Evolutionary conservation across 148 eudicot genomes (phyloP), one percentile per base, ranked within the genome.

Genomic region (Chenopodium berlandieri): DNA sequence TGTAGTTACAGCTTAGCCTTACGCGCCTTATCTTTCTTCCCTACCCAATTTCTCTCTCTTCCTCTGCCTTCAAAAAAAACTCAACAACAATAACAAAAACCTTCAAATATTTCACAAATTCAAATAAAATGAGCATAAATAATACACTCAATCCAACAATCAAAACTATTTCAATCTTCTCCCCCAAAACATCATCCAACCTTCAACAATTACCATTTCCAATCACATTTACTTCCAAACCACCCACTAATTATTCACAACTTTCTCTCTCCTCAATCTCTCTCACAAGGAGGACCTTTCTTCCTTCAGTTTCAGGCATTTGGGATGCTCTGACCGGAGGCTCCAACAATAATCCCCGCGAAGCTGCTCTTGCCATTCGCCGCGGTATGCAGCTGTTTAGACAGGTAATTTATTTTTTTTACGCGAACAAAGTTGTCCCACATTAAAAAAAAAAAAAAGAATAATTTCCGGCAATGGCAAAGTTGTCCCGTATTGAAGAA

Each of bases 261-360:
- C 50, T 62, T 72, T 65, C 77, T 6, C 69, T 69, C 65, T 74
- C 77, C 69, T 83, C 93, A 1, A 86, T 54, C 27, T 65, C 77
- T 6, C 68, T 69, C 60, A 82, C 93, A 1, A 85, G 92, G 73
- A 86, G 95, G 84, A 56, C 82, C 11, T 71, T 91, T 78, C 65
- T 88, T 17, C 88, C 94, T 77, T 83, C 92, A n/a, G 96, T 91
- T 79, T 88, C 97, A 14, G 93, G 98, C 37, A 75, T 93, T 25
- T 95, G 93, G 93, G 91, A 93, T 78, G 94, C 97, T 68, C 3
- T 95, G 31, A 93, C 97, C 2, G 95, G 97, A 1, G 97, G 91
- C 30, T 31, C 50, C 14, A 73, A 87, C 9, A 86, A 87, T 79
- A 80, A 86, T 8, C 75, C 90, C 40, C 93, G 92, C 0, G 91